Percentiles rank a stretch among this genome's conserved stretches.
Conservation (phyloP, 2,329 filamentous ascomycete genomes). For the Ambrosiella cleistominuta region DNA sequence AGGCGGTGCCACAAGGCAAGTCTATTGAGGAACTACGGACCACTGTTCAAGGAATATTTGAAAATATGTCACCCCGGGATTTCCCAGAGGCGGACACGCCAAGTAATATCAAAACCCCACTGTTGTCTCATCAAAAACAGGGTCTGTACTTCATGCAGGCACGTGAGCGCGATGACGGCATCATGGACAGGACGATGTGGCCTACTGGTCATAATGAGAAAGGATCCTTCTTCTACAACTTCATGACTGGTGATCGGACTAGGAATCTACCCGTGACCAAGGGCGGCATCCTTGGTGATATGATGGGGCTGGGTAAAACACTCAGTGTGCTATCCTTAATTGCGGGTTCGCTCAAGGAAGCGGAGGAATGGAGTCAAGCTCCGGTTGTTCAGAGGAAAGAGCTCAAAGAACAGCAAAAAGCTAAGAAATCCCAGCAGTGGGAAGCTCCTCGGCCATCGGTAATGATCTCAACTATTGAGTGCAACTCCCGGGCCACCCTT, state of each 20-base stretch:
- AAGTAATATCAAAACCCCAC: constrained; percentile 40
- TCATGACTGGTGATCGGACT: constrained; percentile 60
- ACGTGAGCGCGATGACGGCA: constrained; percentile 50
- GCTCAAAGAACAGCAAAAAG: constrained; percentile 16
- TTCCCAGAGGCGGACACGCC: constrained; percentile 57
- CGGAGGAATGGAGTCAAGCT: constrained; percentile 41
- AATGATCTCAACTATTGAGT: constrained; percentile 33
- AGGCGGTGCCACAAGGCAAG: constrained; percentile 24
- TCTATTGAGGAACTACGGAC: constrained; percentile 74
- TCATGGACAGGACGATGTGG: constrained; percentile 61
- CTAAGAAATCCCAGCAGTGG: constrained; percentile 22
- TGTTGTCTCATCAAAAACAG: constrained; percentile 80
- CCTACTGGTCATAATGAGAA: constrained; percentile 32
- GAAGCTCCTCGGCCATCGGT: constrained; percentile 20
- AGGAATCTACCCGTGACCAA: constrained; percentile 41
- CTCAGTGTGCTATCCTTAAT: constrained; percentile 71
- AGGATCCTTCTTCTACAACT: constrained; percentile 39
- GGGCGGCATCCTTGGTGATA: constrained; percentile 63
- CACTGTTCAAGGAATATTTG: constrained; percentile 76
- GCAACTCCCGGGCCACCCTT: constrained; percentile 64
- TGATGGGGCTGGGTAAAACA: constrained; percentile 82
- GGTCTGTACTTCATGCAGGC: constrained; percentile 71
- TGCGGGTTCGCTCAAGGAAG: constrained; percentile 43
- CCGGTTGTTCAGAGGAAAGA: constrained; percentile 32
- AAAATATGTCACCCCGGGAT: constrained; percentile 61